phyloP scores from a whole-genome alignment of 78 protist genomes.

The Dictyostelium firmibasis region DNA sequence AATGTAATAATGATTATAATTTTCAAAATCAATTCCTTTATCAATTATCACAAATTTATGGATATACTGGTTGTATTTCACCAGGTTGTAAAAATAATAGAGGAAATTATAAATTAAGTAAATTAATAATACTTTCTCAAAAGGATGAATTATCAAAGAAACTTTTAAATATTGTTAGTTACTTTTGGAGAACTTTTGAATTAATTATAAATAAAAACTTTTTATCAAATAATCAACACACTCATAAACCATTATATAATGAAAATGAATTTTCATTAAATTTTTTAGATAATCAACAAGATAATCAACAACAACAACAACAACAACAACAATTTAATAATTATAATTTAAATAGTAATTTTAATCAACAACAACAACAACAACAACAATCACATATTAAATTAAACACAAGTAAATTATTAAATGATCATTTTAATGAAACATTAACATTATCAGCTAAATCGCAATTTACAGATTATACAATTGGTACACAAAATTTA shows the following conservation, averaged over 20 bases:
- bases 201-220: conserved; percentile 32
- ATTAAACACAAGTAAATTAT: background rate
- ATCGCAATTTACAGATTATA: background rate
- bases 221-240: background rate
- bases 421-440: conserved; percentile 17
- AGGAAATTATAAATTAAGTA: background rate
- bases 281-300: background rate
- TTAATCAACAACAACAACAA: background rate
- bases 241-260: background rate
- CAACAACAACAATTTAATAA: background rate
- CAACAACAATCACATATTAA: background rate
- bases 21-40: conserved; percentile 56
- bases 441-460: background rate
- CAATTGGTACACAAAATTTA: conserved; percentile 28
- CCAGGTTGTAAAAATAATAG: conserved; percentile 41
- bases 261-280: background rate
- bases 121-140: conserved; percentile 12
- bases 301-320: background rate
- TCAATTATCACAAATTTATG: conserved; percentile 64
- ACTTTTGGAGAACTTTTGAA: conserved; percentile 71
- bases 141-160: conserved; percentile 41
- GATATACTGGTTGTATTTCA: conserved; percentile 50
- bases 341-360: no score
- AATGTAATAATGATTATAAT: conserved; percentile 17
- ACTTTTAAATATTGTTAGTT: conserved; percentile 42